Evolutionary conservation across 1,284 basidiomycete genomes (phyloP).

Genomic region (Cryptococcus sp.): DNA sequence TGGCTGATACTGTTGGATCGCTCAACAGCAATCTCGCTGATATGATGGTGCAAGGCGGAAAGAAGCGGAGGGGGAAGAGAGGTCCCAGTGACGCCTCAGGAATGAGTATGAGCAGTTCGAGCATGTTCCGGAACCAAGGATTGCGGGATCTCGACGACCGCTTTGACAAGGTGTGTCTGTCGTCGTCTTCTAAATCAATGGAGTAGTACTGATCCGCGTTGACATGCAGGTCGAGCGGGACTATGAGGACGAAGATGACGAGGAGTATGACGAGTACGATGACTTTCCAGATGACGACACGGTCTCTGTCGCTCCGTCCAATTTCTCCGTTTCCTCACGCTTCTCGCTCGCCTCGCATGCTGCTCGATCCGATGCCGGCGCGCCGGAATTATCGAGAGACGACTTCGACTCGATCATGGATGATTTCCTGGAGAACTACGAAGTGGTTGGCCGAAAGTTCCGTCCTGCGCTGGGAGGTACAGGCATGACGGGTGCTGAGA

Average conservation of each 20-base stretch:
- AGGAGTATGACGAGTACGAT: conserved; percentile 58
- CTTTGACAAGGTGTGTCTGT: conserved; percentile 77
- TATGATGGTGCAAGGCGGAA: conserved; percentile 68
- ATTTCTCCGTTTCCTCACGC: conserved; percentile 30
- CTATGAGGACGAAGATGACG: conserved; percentile 63
- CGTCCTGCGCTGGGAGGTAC: conserved; percentile 64
- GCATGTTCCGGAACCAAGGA: conserved; percentile 90
- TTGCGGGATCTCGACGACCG: conserved; percentile 86
- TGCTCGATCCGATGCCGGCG: conserved; percentile 51
- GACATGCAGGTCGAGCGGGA: conserved; percentile 66
- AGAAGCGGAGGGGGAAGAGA: conserved; percentile 68
- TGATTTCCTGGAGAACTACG: conserved; percentile 91
- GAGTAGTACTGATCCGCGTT: conserved; percentile 3
- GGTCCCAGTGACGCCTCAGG: conserved; percentile 77
- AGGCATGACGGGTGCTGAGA: conserved; percentile 70
- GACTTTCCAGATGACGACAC: conserved; percentile 54
- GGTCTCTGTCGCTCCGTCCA: conserved; percentile 43
- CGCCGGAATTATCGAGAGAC: conserved; percentile 74
- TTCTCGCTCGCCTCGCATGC: conserved; percentile 36
- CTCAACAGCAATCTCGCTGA: conserved; percentile 65
- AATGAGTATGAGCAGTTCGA: conserved; percentile 95
- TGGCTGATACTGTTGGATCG: conserved; percentile 73
- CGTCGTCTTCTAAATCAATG: not conserved
- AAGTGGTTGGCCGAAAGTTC: conserved; percentile 82
- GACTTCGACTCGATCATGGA: conserved; percentile 92